Conservation (phyloP, 2,329 filamentous ascomycete species). For the Aspergillus fumigatus region DNA sequence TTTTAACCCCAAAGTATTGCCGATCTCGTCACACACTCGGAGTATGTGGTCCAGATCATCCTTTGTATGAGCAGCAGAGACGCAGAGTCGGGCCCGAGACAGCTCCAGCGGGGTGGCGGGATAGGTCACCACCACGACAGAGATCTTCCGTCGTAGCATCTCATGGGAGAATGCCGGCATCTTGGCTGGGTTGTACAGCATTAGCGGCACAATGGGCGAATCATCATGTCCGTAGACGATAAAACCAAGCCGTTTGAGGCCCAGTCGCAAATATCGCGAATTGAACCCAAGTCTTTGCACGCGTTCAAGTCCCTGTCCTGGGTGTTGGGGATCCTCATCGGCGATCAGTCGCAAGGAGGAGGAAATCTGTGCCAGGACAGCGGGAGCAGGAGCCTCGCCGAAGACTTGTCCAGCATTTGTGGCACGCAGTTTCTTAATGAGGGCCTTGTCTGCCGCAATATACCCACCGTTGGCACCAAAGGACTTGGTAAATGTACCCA, state of each 20-base stretch:
- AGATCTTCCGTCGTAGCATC: slow-evolving; percentile 94
- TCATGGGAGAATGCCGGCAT: slow-evolving; percentile 96
- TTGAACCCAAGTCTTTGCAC: slow-evolving; percentile 94
- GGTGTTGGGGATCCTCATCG: slow-evolving; percentile 63
- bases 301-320: slow-evolving; percentile 86
- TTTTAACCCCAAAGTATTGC: slow-evolving; percentile 83
- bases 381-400: slow-evolving; percentile 79
- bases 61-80: slow-evolving; percentile 92
- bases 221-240: slow-evolving; percentile 96
- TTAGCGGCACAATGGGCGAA: slow-evolving; percentile 86
- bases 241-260: slow-evolving; percentile 86
- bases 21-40: slow-evolving; percentile 84
- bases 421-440: slow-evolving; percentile 80
- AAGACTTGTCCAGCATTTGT: slow-evolving; percentile 79
- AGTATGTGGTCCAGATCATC: slow-evolving; percentile 87
- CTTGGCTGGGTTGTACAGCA: slow-evolving; percentile 93
- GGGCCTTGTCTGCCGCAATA: slow-evolving; percentile 77
- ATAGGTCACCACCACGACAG: slow-evolving; percentile 91
- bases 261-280: slow-evolving; percentile 87
- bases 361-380: slow-evolving; percentile 83
- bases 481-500: slow-evolving; percentile 95
- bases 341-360: slow-evolving; percentile 78
- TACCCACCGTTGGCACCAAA: slow-evolving; percentile 97
- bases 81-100: slow-evolving; percentile 86
- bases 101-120: slow-evolving; percentile 90